A percentile compares a stretch with the other conserved stretches of the same genome.
phyloP scores from a whole-genome alignment of 78 protist genomes.

The Emiliania huxleyi region DNA sequence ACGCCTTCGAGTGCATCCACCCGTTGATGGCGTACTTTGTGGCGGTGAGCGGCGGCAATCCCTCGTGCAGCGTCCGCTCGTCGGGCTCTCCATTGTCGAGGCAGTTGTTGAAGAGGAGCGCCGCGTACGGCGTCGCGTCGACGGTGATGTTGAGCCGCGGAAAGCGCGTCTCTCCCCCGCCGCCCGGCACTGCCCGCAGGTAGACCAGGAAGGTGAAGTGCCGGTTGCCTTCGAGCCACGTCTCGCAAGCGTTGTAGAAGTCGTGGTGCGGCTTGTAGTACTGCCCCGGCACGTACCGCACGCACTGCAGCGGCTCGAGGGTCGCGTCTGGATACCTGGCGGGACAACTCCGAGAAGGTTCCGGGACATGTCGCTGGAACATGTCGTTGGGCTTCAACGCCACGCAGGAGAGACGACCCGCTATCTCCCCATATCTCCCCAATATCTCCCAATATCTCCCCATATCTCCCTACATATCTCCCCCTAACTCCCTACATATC shows the following conservation, averaged over 20 bases:
- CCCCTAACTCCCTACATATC: too few relatives aligned
- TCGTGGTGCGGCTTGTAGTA: background rate
- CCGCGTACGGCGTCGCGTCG: background rate
- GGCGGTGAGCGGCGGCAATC: background rate
- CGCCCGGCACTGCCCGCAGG: background rate
- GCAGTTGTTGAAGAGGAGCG: background rate
- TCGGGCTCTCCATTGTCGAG: background rate
- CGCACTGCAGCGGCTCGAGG: too few relatives aligned
- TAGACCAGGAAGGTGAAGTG: background rate
- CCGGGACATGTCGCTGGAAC: too few relatives aligned
- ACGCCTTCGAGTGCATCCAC: background rate
- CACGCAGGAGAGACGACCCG: too few relatives aligned
- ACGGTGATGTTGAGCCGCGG: background rate
- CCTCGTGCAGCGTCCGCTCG: slow-evolving; percentile 24
- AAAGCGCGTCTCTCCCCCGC: too few relatives aligned
- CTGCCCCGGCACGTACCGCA: background rate
- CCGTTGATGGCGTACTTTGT: background rate
- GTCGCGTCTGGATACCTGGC: too few relatives aligned
- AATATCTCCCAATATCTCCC: too few relatives aligned
- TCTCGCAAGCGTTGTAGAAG: background rate
- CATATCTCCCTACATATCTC: too few relatives aligned
- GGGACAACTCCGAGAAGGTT: too few relatives aligned
- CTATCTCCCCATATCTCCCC: too few relatives aligned
- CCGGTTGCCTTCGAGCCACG: background rate
- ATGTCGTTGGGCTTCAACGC: too few relatives aligned